Conservation (phyloP, 139 green algal species). For the Tetradesmus obliquus region DNA sequence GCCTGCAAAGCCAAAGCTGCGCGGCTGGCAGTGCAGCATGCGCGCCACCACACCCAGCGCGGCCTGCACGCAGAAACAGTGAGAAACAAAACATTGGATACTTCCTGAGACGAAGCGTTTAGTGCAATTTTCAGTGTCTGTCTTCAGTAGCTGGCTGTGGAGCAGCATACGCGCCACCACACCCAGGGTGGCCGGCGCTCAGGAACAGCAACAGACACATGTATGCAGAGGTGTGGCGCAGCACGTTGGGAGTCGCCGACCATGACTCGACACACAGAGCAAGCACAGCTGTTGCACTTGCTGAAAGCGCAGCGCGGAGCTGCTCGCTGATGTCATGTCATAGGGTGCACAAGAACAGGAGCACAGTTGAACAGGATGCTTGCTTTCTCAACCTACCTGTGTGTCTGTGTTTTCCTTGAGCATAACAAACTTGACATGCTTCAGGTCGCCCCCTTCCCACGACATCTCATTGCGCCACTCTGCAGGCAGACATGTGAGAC, state of each 20-base stretch:
- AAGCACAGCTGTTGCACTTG: too few species aligned
- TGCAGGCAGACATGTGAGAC: neutral
- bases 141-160: neutral
- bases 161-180: neutral
- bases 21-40: conserved; percentile 14
- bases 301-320: too few species aligned
- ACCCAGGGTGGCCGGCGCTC: neutral
- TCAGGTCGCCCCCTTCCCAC: conserved; percentile 63
- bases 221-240: too few species aligned
- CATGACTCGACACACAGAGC: too few species aligned
- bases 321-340: too few species aligned
- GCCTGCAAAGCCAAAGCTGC: conserved; percentile 59
- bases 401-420: conserved; percentile 95
- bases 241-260: too few species aligned
- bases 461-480: conserved; percentile 20
- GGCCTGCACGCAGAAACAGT: neutral
- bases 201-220: too few species aligned
- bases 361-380: neutral
- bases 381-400: conserved; percentile 40
- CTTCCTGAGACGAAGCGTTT: neutral
- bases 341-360: too few species aligned
- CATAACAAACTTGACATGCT: conserved; percentile 81
- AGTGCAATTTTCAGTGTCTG: too few species aligned
- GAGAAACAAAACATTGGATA: too few species aligned
- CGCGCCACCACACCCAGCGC: neutral